Evolutionary conservation across 805 yeast species (phyloP).

Genomic region (Kockiozyma suomiensis): DNA sequence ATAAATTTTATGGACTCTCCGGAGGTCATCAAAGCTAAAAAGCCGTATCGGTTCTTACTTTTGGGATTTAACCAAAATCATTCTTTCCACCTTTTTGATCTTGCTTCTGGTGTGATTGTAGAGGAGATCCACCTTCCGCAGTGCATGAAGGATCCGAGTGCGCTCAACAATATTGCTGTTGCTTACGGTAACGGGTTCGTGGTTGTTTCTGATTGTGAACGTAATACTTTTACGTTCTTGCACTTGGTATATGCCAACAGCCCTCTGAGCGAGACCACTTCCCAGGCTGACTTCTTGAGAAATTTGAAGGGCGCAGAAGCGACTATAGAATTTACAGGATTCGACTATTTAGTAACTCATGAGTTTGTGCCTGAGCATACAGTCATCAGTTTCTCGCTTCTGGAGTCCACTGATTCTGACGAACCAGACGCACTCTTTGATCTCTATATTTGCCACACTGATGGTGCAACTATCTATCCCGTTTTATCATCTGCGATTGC

Average conservation of each 20-base stretch:
- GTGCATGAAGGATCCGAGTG: neutral
- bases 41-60: constrained; percentile 27
- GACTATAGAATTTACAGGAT: constrained; percentile 2
- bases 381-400: constrained; percentile 21
- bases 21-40: constrained; percentile 13
- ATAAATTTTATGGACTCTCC: constrained; percentile 27
- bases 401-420: constrained; percentile 13
- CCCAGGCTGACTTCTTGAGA: constrained; percentile 23
- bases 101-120: constrained; percentile 13
- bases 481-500: constrained; percentile 18
- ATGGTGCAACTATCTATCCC: constrained; percentile 29
- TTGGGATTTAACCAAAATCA: constrained; percentile 30
- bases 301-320: neutral
- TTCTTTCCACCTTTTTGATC: constrained; percentile 30
- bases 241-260: constrained; percentile 20
- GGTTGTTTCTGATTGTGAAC: constrained; percentile 26
- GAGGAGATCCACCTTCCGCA: constrained; percentile 28
- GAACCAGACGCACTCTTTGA: constrained; percentile 22
- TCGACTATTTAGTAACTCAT: constrained; percentile 21
- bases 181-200: constrained; percentile 18
- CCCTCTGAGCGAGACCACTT: neutral
- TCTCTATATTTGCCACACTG: constrained; percentile 22
- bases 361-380: constrained; percentile 4
- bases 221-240: constrained; percentile 22
- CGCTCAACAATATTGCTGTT: constrained; percentile 8